Percentiles rank a stretch among this genome's conserved stretches.
These are phyloP conservation scores for Candida nitratophila DNA, from an alignment of 805 yeast species.

Conservation along the genomic window DNA sequence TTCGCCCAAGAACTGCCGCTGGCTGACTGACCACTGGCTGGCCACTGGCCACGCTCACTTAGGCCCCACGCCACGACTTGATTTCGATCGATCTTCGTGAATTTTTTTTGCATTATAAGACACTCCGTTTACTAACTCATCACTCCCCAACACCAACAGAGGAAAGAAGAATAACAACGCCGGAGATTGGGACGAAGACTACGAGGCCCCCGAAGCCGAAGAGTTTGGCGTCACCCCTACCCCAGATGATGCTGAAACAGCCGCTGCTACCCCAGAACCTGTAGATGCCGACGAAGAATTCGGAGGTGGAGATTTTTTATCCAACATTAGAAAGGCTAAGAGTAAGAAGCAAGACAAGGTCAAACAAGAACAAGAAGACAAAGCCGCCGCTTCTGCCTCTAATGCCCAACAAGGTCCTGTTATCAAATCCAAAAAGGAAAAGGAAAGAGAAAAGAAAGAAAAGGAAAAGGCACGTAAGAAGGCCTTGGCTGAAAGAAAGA, in stretches of 20 bases:
- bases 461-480: conserved; percentile 86
- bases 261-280: conserved; percentile 15
- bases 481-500: conserved; percentile 82
- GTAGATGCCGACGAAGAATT: conserved; percentile 33
- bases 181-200: conserved; percentile 79
- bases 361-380: conserved; percentile 49
- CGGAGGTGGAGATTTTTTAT: conserved; percentile 65
- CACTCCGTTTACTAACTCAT: background rate
- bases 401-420: conserved; percentile 43
- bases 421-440: conserved; percentile 86
- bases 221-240: conserved; percentile 34
- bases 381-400: conserved; percentile 24
- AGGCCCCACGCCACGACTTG: too few species aligned
- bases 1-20: too few species aligned
- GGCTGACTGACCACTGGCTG: too few species aligned
- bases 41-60: too few species aligned
- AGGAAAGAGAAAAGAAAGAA: conserved; percentile 93
- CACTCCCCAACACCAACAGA: conserved; percentile 21
- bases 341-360: conserved; percentile 67
- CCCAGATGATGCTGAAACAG: conserved; percentile 25
- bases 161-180: conserved; percentile 61
- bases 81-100: too few species aligned
- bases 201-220: conserved; percentile 45
- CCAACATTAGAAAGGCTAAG: conserved; percentile 75
- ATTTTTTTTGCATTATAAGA: too few species aligned